Percentiles rank a stretch among this genome's conserved stretches.
These are phyloP conservation scores for Neoascochyta sp. DNA, from an alignment of 2,329 filamentous ascomycete species.

Conservation along the genomic window DNA sequence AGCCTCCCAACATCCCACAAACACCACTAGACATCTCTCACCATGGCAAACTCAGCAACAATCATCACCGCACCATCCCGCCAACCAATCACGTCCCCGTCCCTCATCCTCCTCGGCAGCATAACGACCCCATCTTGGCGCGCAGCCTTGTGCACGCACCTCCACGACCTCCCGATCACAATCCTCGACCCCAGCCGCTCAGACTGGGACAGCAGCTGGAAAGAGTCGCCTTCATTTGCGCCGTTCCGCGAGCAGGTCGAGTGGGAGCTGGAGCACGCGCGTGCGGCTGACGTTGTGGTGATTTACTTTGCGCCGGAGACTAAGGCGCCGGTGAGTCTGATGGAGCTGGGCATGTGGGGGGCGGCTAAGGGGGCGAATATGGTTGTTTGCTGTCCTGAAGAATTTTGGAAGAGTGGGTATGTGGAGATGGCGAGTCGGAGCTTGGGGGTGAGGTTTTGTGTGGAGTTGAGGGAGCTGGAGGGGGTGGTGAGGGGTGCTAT, in stretches of 20 bases:
- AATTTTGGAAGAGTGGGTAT: conserved; percentile 59
- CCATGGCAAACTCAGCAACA: no score
- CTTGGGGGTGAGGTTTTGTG: conserved; percentile 46
- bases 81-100: conserved; percentile 17
- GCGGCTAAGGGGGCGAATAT: conserved; percentile 42
- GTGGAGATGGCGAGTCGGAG: conserved; percentile 54
- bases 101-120: conserved; percentile 58
- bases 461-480: conserved; percentile 42
- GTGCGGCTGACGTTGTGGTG: conserved; percentile 53
- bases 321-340: conserved; percentile 53
- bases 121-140: conserved; percentile 55
- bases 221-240: conserved; percentile 48
- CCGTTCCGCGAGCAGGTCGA: conserved; percentile 56
- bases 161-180: conserved; percentile 47
- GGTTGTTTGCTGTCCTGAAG: conserved; percentile 52
- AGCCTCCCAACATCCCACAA: no score
- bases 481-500: conserved; percentile 22
- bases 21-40: no score
- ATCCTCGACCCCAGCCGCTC: conserved; percentile 55
- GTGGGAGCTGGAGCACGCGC: conserved; percentile 61
- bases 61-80: no score
- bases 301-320: conserved; percentile 54
- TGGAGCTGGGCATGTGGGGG: conserved; percentile 60
- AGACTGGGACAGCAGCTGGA: conserved; percentile 59
- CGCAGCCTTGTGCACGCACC: conserved; percentile 38